These are phyloP conservation scores for Penicillium ochrochloron DNA, from an alignment of 495 filamentous ascomycete genomes.

Conservation along the genomic window DNA sequence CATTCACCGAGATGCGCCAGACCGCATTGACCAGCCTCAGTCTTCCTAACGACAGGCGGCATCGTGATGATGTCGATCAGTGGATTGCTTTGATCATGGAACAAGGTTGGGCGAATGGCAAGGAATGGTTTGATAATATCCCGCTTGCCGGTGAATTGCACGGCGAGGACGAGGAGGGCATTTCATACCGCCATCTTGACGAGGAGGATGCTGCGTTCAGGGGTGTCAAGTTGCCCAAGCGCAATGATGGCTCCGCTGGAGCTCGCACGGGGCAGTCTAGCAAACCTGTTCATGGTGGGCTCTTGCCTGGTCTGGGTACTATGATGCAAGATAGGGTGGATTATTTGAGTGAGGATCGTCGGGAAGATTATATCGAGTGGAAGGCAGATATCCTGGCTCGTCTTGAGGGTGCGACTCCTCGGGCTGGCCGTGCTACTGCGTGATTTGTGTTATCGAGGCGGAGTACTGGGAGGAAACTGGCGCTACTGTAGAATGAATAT, in stretches of 20 bases:
- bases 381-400: conserved; percentile 64
- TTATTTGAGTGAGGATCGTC: conserved; percentile 72
- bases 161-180: conserved; percentile 48
- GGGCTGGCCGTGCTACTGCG: conserved; percentile 21
- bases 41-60: conserved; percentile 40
- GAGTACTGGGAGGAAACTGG: conserved; percentile 4
- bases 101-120: conserved; percentile 62
- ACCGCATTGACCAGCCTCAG: conserved; percentile 48
- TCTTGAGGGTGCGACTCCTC: conserved; percentile 32
- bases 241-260: conserved; percentile 20
- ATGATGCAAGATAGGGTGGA: conserved; percentile 89
- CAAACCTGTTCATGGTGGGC: conserved; percentile 35
- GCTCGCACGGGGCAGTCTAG: conserved; percentile 13
- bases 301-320: conserved; percentile 65
- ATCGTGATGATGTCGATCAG: conserved; percentile 60
- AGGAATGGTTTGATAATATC: conserved; percentile 71
- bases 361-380: conserved; percentile 73
- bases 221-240: conserved; percentile 34
- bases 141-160: conserved; percentile 44
- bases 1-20: conserved; percentile 54
- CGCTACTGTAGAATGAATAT: conserved; percentile 21
- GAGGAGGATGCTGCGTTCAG: conserved; percentile 36
- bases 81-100: conserved; percentile 62
- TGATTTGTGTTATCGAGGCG: conserved; percentile 14
- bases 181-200: conserved; percentile 40